These are phyloP conservation scores for Rhodotorula mucilaginosa DNA, from an alignment of 1,284 basidiomycete genomes.

Conservation along the genomic window DNA sequence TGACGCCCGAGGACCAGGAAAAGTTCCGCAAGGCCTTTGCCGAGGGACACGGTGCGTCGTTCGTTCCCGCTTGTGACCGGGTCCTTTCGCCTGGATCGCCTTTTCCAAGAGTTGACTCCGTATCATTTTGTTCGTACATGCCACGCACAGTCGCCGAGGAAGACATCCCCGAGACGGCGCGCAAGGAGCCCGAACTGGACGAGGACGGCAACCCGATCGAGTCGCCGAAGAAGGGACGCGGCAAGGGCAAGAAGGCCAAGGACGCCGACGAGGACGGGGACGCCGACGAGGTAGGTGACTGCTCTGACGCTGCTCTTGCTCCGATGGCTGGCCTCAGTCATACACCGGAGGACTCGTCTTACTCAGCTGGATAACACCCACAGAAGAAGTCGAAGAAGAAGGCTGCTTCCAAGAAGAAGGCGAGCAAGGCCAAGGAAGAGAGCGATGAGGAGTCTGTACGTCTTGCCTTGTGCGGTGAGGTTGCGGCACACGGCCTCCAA, in stretches of 20 bases:
- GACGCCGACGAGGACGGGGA: background rate
- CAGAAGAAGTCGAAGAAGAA: slow-evolving; percentile 36
- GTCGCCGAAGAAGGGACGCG: slow-evolving; percentile 19
- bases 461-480: too few relatives aligned
- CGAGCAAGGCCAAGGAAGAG: background rate
- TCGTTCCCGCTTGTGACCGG: too few relatives aligned
- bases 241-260: slow-evolving; percentile 15
- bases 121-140: background rate
- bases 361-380: background rate
- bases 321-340: background rate
- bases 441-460: background rate
- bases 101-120: background rate
- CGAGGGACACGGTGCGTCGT: slow-evolving; percentile 30
- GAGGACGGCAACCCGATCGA: slow-evolving; percentile 15
- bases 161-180: slow-evolving; percentile 42
- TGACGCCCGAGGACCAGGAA: slow-evolving; percentile 39
- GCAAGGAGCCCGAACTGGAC: slow-evolving; percentile 26
- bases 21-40: slow-evolving; percentile 33
- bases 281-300: background rate
- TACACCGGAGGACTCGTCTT: background rate
- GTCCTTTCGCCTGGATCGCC: too few relatives aligned
- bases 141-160: slow-evolving; percentile 30
- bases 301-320: background rate
- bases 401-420: slow-evolving; percentile 1
- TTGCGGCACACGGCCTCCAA: too few relatives aligned